phyloP scores from a whole-genome alignment of 495 filamentous ascomycete species.

The Penicillium psychrofluorescens region DNA sequence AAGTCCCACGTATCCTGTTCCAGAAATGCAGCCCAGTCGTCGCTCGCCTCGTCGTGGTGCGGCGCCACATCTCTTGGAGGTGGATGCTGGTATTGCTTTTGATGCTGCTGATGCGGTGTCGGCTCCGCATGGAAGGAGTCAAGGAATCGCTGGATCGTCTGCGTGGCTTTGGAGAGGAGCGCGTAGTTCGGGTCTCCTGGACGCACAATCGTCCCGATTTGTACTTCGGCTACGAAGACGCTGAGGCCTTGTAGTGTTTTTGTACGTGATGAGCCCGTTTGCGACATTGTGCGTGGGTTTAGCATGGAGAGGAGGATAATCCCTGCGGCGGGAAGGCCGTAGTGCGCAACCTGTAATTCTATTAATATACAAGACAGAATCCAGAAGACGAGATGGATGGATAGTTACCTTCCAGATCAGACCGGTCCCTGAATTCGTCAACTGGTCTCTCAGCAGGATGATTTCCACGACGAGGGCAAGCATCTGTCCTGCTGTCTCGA shows the following conservation, averaged over 20 bases:
- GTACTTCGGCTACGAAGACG: constrained; percentile 32
- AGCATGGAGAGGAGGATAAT: constrained; percentile 31
- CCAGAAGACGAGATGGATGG: not conserved
- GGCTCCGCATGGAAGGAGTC: constrained; percentile 21
- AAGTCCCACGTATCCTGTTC: constrained; percentile 27
- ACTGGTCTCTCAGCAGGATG: constrained; percentile 29
- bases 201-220: constrained; percentile 26
- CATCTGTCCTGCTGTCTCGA: constrained; percentile 26
- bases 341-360: constrained; percentile 25
- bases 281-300: constrained; percentile 10
- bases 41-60: constrained; percentile 8
- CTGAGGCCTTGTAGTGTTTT: constrained; percentile 26
- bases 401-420: constrained; percentile 33
- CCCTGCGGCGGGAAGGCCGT: constrained; percentile 34
- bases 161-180: constrained; percentile 21
- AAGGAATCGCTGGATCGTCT: constrained; percentile 24
- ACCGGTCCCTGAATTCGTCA: constrained; percentile 33
- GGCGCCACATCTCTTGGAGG: not conserved
- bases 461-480: constrained; percentile 28
- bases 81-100: too few relatives aligned
- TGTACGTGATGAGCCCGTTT: constrained; percentile 9
- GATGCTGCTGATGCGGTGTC: not conserved
- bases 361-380: not conserved
- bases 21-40: constrained; percentile 22
- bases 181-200: constrained; percentile 29